These are phyloP conservation scores for Amanita brunnescens DNA, from an alignment of 768 basidiomycete genomes.

Conservation along the genomic window DNA sequence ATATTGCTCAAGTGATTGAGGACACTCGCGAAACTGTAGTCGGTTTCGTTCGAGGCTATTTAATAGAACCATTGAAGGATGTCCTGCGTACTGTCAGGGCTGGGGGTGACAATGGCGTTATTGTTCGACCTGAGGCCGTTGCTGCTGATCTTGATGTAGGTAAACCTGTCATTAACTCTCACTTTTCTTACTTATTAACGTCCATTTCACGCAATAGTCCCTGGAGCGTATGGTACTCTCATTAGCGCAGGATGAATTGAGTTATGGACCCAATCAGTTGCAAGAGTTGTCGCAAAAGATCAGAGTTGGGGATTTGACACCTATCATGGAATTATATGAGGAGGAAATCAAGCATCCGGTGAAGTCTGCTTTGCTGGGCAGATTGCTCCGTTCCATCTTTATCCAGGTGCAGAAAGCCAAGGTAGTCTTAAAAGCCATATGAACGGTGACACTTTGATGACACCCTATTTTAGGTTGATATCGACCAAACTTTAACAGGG, in stretches of 20 bases:
- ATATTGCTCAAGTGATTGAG: conserved; percentile 43
- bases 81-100: conserved; percentile 78
- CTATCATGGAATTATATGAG: conserved; percentile 84
- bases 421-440: conserved; percentile 27
- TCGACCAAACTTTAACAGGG: conserved; percentile 81
- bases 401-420: conserved; percentile 96
- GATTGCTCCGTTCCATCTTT: conserved; percentile 74
- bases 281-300: conserved; percentile 56
- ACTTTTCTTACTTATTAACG: not conserved
- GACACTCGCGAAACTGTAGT: conserved; percentile 58
- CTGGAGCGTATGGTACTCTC: conserved; percentile 89
- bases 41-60: conserved; percentile 76
- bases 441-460: not conserved
- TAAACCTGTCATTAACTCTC: conserved; percentile 13
- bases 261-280: conserved; percentile 58
- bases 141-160: conserved; percentile 73
- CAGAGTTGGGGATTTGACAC: conserved; percentile 73
- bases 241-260: conserved; percentile 73
- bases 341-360: conserved; percentile 86
- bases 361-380: conserved; percentile 71
- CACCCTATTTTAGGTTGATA: conserved; percentile 60
- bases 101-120: conserved; percentile 65
- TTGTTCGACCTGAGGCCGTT: conserved; percentile 77
- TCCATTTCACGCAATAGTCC: conserved; percentile 39
- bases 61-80: conserved; percentile 77